A percentile compares a stretch with the other conserved stretches of the same genome.
Evolutionary conservation across 176 grass and related monocot species (phyloP).

Genomic region (Saccharum officinarum): DNA sequence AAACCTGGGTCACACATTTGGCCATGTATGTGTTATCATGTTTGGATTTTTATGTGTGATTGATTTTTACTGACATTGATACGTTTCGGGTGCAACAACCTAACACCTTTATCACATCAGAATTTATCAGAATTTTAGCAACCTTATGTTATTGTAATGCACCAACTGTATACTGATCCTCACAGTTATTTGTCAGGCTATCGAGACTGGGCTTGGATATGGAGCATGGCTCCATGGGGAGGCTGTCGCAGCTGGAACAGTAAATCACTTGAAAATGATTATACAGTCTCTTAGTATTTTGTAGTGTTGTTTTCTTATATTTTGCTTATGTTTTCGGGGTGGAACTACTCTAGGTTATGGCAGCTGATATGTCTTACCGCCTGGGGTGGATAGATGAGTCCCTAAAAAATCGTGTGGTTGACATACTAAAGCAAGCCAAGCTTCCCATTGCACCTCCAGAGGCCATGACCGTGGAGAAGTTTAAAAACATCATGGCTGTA

Average conservation of each 20-base stretch:
- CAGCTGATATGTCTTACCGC: conserved; percentile 85
- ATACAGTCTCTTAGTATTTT: conserved; percentile 7
- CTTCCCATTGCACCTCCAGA: conserved; percentile 80
- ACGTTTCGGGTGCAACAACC: neutral
- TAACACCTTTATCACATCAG: neutral
- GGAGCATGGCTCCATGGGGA: conserved; percentile 95
- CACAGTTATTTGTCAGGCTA: conserved; percentile 58
- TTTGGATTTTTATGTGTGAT: neutral
- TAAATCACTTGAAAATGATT: conserved; percentile 19
- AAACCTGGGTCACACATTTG: conserved; percentile 98
- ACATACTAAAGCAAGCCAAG: conserved; percentile 78
- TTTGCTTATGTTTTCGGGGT: neutral
- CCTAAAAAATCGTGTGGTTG: conserved; percentile 48
- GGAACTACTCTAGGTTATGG: conserved; percentile 71
- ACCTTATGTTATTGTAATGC: neutral
- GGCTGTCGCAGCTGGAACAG: conserved; percentile 86
- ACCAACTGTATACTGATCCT: neutral
- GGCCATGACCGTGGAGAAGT: conserved; percentile 87
- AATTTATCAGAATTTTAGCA: neutral
- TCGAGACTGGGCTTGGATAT: conserved; percentile 87
- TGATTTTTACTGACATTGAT: neutral
- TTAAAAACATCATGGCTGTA: conserved; percentile 88
- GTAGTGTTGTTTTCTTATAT: neutral
- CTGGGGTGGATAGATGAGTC: conserved; percentile 94
- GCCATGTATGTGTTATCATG: conserved; percentile 66